Evolutionary conservation across 345 rosid species (phyloP), one percentile per base, ranked within the genome.

Genomic region (Laguncularia racemosa): DNA sequence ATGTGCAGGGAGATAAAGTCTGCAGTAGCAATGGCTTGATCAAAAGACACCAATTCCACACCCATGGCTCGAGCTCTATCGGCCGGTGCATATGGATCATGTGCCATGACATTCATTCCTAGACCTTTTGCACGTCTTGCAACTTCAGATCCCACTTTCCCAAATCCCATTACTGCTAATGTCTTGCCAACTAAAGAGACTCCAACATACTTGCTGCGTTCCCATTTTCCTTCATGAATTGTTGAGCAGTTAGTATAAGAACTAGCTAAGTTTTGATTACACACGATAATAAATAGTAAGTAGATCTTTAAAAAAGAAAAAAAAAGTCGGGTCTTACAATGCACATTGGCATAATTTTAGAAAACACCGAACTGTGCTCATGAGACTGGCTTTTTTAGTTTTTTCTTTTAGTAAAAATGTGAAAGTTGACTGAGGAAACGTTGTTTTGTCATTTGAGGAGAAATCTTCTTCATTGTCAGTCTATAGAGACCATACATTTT

Each of bases 131-230:
- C 95, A 33, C 95, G 76, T 33, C 95, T 82, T 10, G 97, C 89
- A 23, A 89, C 95, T 73, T 86, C 95, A 17, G 88, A 72, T 2
- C 97, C 97, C 1, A 89, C 97, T 76, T 89, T 89, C 1, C 97
- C 97, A 53, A 86, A 89, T 5, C 97, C 97, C 86, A 89, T 82
- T 17, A 89, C 73, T 14, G 97, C 95, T 20, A 89, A 19, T 7
- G 95, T 89, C 71, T 86, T 86, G 18, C 91, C 91, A 21, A 86
- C 95, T 17, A 89, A 33, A 0, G 97, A 89, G 19, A 84, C 95
- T 0, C 97, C 95, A 0, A 89, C 89, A 43, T 84, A 86, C 76
- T 81, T 89, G 88, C 48, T 86, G 62, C 97, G 74, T 61, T 68
- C 65, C 97, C 97, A 89, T 82, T 84, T 71, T 52, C 95, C 97